phyloP scores from a whole-genome alignment of 2,329 filamentous ascomycete species.

The Phaeosphaeria sp. region DNA sequence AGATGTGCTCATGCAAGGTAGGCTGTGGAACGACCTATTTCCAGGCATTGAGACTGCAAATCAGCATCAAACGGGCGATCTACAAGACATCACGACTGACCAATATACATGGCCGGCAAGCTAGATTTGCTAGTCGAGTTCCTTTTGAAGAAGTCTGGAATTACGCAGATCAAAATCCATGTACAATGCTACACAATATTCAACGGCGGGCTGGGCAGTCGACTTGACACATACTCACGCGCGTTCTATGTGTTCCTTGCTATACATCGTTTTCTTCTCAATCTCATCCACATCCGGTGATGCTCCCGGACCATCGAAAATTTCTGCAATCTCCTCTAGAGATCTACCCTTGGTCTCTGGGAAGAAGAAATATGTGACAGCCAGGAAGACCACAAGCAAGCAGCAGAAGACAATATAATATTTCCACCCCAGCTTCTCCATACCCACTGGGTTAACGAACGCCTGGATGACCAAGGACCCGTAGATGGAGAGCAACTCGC shows the following conservation, averaged over 20 bases:
- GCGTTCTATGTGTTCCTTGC: not conserved
- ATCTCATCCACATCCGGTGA: constrained; percentile 56
- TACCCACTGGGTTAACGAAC: constrained; percentile 69
- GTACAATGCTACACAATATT: too few species aligned
- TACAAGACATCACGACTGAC: not conserved
- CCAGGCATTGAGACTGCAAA: not conserved
- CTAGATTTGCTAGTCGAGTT: not conserved
- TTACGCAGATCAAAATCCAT: too few species aligned
- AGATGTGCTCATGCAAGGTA: not conserved
- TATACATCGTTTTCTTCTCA: constrained; percentile 10
- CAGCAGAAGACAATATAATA: constrained; percentile 53
- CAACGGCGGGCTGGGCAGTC: too few species aligned
- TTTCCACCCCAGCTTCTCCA: constrained; percentile 69
- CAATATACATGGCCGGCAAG: not conserved
- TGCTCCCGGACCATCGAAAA: constrained; percentile 65
- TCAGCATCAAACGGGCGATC: not conserved
- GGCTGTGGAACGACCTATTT: not conserved
- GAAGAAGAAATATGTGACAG: constrained; percentile 67
- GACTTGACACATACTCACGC: not conserved
- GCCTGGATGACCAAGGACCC: constrained; percentile 67
- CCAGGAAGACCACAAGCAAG: constrained; percentile 63
- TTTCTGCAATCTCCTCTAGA: constrained; percentile 72
- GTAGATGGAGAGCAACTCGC: constrained; percentile 71
- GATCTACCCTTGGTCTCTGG: constrained; percentile 75
- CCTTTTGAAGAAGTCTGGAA: too few species aligned